A percentile compares a stretch with the other conserved stretches of the same genome.
Conservation (phyloP, 1,284 basidiomycete species). For the Rhodotorula sp. region DNA sequence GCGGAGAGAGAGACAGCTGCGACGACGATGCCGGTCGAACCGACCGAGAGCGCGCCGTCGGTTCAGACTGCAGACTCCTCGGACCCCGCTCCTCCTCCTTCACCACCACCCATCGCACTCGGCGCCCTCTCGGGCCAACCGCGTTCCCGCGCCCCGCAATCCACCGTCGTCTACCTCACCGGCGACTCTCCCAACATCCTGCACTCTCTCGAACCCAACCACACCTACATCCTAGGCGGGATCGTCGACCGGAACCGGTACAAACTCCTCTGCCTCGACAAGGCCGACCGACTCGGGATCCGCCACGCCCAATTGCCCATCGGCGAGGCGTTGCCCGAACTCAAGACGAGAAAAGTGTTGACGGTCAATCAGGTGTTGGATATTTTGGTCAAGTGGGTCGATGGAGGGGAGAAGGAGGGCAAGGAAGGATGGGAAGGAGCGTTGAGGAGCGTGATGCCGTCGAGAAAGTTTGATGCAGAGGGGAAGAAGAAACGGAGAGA, state of each 20-base stretch:
- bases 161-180: conserved; percentile 83
- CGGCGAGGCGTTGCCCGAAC: conserved; percentile 73
- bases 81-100: background rate
- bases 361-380: conserved; percentile 96
- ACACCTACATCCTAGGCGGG: conserved; percentile 90
- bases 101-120: conserved; percentile 7
- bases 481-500: conserved; percentile 6
- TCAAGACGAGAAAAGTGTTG: conserved; percentile 89
- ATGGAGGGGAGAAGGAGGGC: conserved; percentile 11
- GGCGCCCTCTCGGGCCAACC: conserved; percentile 20
- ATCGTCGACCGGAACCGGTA: conserved; percentile 96
- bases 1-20: too few relatives aligned
- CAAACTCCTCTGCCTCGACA: conserved; percentile 90
- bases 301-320: conserved; percentile 90
- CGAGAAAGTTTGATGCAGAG: conserved; percentile 71
- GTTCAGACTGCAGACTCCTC: background rate
- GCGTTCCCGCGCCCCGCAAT: conserved; percentile 45
- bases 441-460: conserved; percentile 80
- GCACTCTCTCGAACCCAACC: conserved; percentile 59
- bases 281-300: conserved; percentile 69
- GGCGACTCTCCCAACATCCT: conserved; percentile 90
- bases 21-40: background rate
- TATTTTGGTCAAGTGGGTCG: conserved; percentile 78
- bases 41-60: background rate
- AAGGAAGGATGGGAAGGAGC: conserved; percentile 68